Conservation (phyloP, 768 basidiomycete species). For the Favolaschia claudopus region DNA sequence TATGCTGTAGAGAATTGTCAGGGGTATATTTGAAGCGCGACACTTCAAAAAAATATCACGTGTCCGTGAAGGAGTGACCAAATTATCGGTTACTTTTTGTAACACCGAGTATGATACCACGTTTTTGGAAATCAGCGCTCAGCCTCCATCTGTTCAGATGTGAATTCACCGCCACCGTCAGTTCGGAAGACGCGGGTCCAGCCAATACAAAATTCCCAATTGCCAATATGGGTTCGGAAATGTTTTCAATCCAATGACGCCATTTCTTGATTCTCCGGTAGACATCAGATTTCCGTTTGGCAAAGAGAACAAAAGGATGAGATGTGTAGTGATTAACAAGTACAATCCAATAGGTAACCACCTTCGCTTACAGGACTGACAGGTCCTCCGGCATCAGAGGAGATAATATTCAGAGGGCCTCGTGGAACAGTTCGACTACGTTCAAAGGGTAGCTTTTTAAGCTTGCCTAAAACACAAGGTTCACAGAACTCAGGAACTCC, state of each 20-base stretch:
- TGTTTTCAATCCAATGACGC: not conserved
- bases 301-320: not conserved
- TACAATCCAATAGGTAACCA: constrained; percentile 24
- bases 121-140: constrained; percentile 3
- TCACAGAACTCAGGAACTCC: constrained; percentile 26
- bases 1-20: too few relatives aligned
- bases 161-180: constrained; percentile 35
- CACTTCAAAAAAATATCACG: too few relatives aligned
- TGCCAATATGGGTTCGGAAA: not conserved
- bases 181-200: not conserved
- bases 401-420: constrained; percentile 16
- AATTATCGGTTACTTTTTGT: too few relatives aligned
- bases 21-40: too few relatives aligned
- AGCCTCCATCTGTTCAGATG: constrained; percentile 14
- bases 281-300: constrained; percentile 1
- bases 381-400: constrained; percentile 26
- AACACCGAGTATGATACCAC: constrained; percentile 32
- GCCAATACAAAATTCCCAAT: not conserved
- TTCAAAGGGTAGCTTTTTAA: constrained; percentile 23
- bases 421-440: not conserved
- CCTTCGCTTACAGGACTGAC: constrained; percentile 9
- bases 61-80: too few relatives aligned
- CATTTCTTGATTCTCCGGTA: not conserved
- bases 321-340: constrained; percentile 21
- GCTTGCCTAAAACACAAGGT: constrained; percentile 26